phyloP scores from a whole-genome alignment of 805 yeast species.

The Kodamaea laetipori region DNA sequence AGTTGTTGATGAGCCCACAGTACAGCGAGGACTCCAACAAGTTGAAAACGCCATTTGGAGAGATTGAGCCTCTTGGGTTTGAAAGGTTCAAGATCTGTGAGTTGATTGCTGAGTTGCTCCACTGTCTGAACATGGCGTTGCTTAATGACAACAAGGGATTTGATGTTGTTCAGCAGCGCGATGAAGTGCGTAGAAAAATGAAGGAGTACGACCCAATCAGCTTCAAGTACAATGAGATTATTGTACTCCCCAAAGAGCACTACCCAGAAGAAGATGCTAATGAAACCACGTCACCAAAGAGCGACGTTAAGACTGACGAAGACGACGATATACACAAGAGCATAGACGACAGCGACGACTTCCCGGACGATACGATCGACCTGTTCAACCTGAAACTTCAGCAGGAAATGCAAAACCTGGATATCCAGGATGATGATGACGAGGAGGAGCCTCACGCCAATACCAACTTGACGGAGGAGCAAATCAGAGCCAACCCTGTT shows the following conservation, averaged over 20 bases:
- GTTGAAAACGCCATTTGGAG: constrained; percentile 30
- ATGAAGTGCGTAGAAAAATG: constrained; percentile 41
- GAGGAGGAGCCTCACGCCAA: constrained; percentile 47
- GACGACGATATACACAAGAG: constrained; percentile 15
- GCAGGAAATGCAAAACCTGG: constrained; percentile 18
- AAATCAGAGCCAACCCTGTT: constrained; percentile 44
- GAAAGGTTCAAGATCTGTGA: constrained; percentile 50
- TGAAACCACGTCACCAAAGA: constrained; percentile 10
- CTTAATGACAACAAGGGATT: constrained; percentile 47
- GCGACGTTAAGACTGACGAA: constrained; percentile 14
- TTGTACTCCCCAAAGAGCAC: constrained; percentile 33
- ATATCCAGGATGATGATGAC: constrained; percentile 30
- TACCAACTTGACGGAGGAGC: constrained; percentile 45
- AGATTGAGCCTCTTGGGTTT: constrained; percentile 44
- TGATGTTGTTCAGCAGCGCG: constrained; percentile 42
- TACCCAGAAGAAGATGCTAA: constrained; percentile 16
- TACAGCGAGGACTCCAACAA: constrained; percentile 20
- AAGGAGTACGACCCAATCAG: constrained; percentile 46
- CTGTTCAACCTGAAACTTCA: constrained; percentile 33
- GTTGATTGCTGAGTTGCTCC: constrained; percentile 48
- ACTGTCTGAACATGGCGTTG: constrained; percentile 50
- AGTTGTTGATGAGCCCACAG: constrained; percentile 30
- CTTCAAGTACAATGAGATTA: constrained; percentile 47
- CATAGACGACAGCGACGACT: constrained; percentile 13
- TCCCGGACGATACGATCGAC: constrained; percentile 38